Evolutionary conservation across 2,329 filamentous ascomycete genomes (phyloP).

Genomic region (Colletotrichum sp.): DNA sequence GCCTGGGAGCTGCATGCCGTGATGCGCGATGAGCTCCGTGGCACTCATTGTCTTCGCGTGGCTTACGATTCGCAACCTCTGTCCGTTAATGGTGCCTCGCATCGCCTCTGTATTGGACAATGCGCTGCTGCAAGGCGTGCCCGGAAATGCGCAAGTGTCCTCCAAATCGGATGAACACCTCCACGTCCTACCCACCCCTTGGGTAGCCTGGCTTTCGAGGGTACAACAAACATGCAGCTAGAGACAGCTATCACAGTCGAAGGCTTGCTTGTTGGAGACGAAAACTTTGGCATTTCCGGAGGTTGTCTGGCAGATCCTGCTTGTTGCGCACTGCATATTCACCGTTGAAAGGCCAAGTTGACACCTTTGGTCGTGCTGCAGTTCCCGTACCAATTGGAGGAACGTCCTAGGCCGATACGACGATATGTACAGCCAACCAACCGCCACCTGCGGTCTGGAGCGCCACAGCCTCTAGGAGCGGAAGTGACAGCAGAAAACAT

Average conservation of each 20-base stretch:
- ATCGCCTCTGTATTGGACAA: not conserved
- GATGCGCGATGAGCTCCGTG: not conserved
- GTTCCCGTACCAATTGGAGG: not conserved
- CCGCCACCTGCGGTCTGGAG: not conserved
- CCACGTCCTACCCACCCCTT: not conserved
- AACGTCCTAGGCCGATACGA: not conserved
- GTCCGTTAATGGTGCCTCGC: not conserved
- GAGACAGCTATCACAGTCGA: not conserved
- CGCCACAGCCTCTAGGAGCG: not conserved
- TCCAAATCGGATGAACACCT: not conserved
- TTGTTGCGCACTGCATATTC: not conserved
- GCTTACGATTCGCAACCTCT: not conserved
- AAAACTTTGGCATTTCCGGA: not conserved
- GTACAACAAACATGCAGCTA: not conserved
- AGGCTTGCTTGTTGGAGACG: not conserved
- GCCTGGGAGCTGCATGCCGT: not conserved
- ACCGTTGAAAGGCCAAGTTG: not conserved
- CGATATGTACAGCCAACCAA: not conserved
- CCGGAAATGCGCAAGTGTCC: not conserved
- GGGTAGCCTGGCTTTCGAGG: not conserved
- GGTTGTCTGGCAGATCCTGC: not conserved
- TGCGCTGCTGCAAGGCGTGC: not conserved
- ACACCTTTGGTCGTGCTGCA: not conserved
- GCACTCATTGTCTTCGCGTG: not conserved
- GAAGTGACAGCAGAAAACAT: conserved; percentile 5